Percentiles rank a stretch among this genome's conserved stretches.
Conservation (phyloP, 495 filamentous ascomycete genomes). For the Clohesyomyces aquaticus region DNA sequence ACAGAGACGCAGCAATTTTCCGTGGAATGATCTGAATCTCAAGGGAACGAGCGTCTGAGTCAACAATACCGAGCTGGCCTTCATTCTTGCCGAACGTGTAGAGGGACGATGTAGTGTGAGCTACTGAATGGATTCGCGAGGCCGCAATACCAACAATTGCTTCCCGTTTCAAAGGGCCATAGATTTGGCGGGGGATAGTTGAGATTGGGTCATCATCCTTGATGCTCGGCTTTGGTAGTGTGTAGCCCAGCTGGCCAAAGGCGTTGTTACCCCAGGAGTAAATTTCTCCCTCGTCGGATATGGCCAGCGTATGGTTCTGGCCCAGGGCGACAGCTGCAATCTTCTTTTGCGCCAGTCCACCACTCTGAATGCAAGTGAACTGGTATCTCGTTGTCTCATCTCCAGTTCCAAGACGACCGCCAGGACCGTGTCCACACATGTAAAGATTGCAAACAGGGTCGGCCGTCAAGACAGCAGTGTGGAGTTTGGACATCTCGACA, state of each 20-base stretch:
- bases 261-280: slow-evolving; percentile 93
- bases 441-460: slow-evolving; percentile 92
- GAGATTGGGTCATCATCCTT: slow-evolving; percentile 79
- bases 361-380: slow-evolving; percentile 77
- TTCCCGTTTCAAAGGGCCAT: slow-evolving; percentile 88
- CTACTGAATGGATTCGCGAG: slow-evolving; percentile 90
- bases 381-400: slow-evolving; percentile 85
- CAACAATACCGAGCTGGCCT: slow-evolving; percentile 90
- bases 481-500: slow-evolving; percentile 84
- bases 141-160: slow-evolving; percentile 79
- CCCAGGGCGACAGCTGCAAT: slow-evolving; percentile 77
- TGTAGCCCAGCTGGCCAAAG: slow-evolving; percentile 84
- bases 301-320: slow-evolving; percentile 85
- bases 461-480: slow-evolving; percentile 86
- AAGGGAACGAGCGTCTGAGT: slow-evolving; percentile 89
- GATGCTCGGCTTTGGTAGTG: slow-evolving; percentile 56
- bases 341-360: slow-evolving; percentile 69
- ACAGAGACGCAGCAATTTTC: slow-evolving; percentile 84
- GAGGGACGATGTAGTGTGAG: slow-evolving; percentile 76
- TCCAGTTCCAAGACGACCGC: slow-evolving; percentile 86
- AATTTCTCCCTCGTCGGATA: slow-evolving; percentile 78
- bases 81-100: slow-evolving; percentile 97
- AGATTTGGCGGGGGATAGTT: slow-evolving; percentile 80
- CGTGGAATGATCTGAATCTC: slow-evolving; percentile 79
- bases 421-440: slow-evolving; percentile 87